Evolutionary conservation across 2,329 filamentous ascomycete genomes (phyloP).

Genomic region (Chrysoporthe deuterocubensis): DNA sequence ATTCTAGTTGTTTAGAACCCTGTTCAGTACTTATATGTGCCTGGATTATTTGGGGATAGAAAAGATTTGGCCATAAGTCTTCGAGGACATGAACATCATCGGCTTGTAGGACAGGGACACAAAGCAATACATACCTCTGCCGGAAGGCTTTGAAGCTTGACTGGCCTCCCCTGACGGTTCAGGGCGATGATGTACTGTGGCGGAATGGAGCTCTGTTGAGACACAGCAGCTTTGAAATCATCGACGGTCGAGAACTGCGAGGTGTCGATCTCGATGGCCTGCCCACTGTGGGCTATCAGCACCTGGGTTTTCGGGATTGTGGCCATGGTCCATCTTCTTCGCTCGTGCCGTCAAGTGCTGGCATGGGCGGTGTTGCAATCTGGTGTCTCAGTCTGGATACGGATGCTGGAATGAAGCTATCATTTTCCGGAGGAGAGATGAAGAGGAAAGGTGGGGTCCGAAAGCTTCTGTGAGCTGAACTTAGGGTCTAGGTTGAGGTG

Average conservation of each 20-base stretch:
- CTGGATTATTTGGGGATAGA: not conserved
- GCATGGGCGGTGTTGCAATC: not conserved
- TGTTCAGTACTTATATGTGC: not conserved
- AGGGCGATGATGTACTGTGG: slow-evolving; percentile 82
- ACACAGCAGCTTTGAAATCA: slow-evolving; percentile 81
- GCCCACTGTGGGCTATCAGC: slow-evolving; percentile 81
- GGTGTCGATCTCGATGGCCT: slow-evolving; percentile 79
- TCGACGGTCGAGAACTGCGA: slow-evolving; percentile 79
- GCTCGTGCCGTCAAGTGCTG: slow-evolving; percentile 8
- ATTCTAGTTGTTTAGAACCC: slow-evolving; percentile 55
- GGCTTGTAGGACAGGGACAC: slow-evolving; percentile 1
- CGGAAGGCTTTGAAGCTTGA: slow-evolving; percentile 79
- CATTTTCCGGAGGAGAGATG: not conserved
- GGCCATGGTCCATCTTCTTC: slow-evolving; percentile 15
- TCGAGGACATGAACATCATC: not conserved
- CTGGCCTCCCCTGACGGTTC: slow-evolving; percentile 81
- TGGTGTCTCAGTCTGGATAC: slow-evolving; percentile 4
- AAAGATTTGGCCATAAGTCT: no score
- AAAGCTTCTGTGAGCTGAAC: not conserved
- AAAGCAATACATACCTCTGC: slow-evolving; percentile 65
- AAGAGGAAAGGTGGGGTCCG: not conserved
- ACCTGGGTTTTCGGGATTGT: slow-evolving; percentile 41
- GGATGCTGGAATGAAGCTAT: slow-evolving; percentile 5
- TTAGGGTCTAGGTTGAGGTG: slow-evolving; percentile 7
- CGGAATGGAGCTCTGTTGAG: slow-evolving; percentile 73